A percentile compares a stretch with the other conserved stretches of the same genome.
Evolutionary conservation across 2,329 filamentous ascomycete genomes (phyloP).

Genomic region (Botryosphaeria agaves): DNA sequence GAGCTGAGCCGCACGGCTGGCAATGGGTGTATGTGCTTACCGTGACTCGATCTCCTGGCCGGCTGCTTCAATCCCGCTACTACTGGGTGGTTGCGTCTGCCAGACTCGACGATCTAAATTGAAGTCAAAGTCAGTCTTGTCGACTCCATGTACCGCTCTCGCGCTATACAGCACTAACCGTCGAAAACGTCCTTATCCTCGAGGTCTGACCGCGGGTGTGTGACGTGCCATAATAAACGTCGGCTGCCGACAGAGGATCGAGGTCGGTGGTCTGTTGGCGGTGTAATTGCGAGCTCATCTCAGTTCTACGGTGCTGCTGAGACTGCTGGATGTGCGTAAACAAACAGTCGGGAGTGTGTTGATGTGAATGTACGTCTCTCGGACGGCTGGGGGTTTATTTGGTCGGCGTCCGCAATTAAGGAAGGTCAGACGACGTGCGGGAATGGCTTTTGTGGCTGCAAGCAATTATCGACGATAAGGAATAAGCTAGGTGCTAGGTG

Average conservation of each 20-base stretch:
- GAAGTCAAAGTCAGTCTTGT: background rate
- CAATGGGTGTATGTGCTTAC: slow-evolving; percentile 6
- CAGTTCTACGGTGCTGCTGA: background rate
- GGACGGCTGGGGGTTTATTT: background rate
- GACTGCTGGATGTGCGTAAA: background rate
- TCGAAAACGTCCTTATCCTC: slow-evolving; percentile 35
- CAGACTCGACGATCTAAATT: slow-evolving; percentile 4
- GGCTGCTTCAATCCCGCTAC: slow-evolving; percentile 5
- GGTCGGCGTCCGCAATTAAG: background rate
- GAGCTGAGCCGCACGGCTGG: background rate
- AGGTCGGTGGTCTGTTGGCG: slow-evolving; percentile 18
- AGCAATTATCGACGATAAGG: background rate
- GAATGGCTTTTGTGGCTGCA: background rate
- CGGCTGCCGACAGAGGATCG: slow-evolving; percentile 40
- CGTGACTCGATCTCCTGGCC: slow-evolving; percentile 13
- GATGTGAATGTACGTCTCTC: background rate
- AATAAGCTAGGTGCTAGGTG: no score
- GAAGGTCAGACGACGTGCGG: background rate
- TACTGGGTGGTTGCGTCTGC: slow-evolving; percentile 5
- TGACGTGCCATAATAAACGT: slow-evolving; percentile 41
- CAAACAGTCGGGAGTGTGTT: background rate
- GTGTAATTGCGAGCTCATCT: slow-evolving; percentile 20
- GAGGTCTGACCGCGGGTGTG: slow-evolving; percentile 26
- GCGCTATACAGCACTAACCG: slow-evolving; percentile 25
- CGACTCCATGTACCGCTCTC: background rate